Evolutionary conservation across 768 basidiomycete species (phyloP), one percentile per base, ranked within the genome.

Genomic region (Clitopilus hobsonii): DNA sequence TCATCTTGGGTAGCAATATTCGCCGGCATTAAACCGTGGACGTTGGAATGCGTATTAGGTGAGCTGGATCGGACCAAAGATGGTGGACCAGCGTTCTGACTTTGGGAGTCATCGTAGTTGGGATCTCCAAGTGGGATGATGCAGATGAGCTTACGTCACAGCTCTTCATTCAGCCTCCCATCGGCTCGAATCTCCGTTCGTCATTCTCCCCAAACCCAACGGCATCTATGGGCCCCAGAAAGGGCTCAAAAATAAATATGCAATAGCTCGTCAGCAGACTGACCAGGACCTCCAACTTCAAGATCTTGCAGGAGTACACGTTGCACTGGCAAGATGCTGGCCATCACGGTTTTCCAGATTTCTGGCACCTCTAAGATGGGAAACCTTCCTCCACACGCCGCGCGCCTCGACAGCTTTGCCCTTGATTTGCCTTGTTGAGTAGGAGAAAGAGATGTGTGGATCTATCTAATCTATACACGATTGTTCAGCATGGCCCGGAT

Each of bases 1-100:
- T 80, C 74, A 25, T 61, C 58, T 45, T 71, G 67, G 10, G 51
- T 47, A 3, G 25, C 20, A 16, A n/a, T 27, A 32, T 57, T 49
- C 32, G 53, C 56, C 24, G 53, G 52, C 61, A 62, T 63, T 6
- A n/a, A 36, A 32, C 5, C 16, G 16, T 18, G 5, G n/a, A 20
- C 26, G 24, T 38, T 51, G 10, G 18, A 16, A 51, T 14, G 14
- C 49, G 23, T 20, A 29, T 20, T 13, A 23, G n/a, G 13, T 14
- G 13, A 3, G 41, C 41, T 45, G 41, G 41, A 20, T 45, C 3
- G 6, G 32, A 4, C 29, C 29, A 38, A 36, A 10, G 29, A 20
- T 47, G 16, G 29, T 24, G 41, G 41, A 45, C 41, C 41, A 48
- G n/a, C 24, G 26, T 41, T 11, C 30, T 47, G 29, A 16, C 36